Base-by-base conservation (phyloP, 2,329 filamentous ascomycete genomes). In the Hypoxylon sp. region DNA sequence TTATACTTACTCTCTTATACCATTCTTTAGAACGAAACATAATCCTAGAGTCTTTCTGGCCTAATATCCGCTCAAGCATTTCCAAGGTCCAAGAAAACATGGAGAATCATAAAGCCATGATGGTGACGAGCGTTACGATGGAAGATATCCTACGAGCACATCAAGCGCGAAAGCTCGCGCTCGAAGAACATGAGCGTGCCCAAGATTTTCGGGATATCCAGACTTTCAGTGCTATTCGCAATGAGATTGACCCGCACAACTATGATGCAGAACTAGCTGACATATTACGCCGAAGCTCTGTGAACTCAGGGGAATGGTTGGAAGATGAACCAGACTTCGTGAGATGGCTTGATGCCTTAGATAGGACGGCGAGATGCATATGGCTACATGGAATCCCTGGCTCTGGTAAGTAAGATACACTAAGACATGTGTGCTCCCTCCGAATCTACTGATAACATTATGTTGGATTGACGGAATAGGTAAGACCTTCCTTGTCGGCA, bases 341-440 rank as follows among this genome's bases (percentile, higher is more conserved):
- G 32, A 65, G 29, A 50, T 68, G 65, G 65, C 27, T 24, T 24
- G 37, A 65, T 27, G 3, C 51, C 6, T 2, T 32, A 39, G 52
- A 68, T 21, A 58, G 47, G 15, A 61, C 57, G 2, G 6, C 37
- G 13, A 42, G 57, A 35, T 44, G 29, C n/a, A 39, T 68, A 11
- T 68, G 65, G 62, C 57, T 68, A 32, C 50, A 62, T 32, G 65
- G 65, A 21, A 68, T 65, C 27, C 65, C 65, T 19, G 65, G 65
- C 15, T 68, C 35, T 42, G 65, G 65, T 68, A 31, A 61, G 65
- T 61, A 2, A 27, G 31, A 50, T 21, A 35, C 21, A 6, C 24
- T 29, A 19, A 27, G 6, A 42, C 37, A 13, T 48, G 13, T 13
- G 8, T 39, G 6, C 35, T 10, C 32, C 7, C n/a, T 31, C 10